Percentiles rank a stretch among this genome's conserved stretches.
These are phyloP conservation scores for Blastocystis sp. DNA, from an alignment of 352 stramenopile species.

Conservation along the genomic window DNA sequence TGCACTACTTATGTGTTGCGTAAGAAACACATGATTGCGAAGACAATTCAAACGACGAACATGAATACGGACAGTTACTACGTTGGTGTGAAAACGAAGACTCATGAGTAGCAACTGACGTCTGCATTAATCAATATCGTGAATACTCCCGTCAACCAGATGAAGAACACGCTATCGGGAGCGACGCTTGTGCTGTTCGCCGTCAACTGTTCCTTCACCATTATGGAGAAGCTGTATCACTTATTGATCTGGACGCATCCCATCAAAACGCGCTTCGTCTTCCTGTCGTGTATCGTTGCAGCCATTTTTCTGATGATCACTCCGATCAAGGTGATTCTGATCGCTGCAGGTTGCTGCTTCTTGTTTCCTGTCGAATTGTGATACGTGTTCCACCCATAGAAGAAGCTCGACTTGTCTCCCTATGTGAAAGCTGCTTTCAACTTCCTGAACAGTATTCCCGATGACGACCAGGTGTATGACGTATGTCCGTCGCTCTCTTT, in stretches of 20 bases:
- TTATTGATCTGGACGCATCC: neutral
- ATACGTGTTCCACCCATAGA: neutral
- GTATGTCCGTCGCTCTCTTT: neutral
- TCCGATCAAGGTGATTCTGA: neutral
- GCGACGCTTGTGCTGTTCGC: constrained; percentile 3
- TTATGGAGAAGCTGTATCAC: constrained; percentile 17
- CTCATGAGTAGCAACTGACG: neutral
- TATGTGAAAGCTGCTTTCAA: neutral
- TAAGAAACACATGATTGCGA: constrained; percentile 13
- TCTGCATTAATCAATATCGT: neutral
- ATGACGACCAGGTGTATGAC: constrained; percentile 16
- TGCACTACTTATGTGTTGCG: neutral
- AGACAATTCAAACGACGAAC: neutral
- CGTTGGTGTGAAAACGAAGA: neutral
- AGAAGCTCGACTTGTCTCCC: neutral
- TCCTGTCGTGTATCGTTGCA: neutral
- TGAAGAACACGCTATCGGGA: constrained; percentile 13
- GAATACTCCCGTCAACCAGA: constrained; percentile 29
- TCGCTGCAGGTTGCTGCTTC: neutral
- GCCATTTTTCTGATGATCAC: neutral
- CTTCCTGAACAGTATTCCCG: constrained; percentile 5
- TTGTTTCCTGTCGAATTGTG: neutral
- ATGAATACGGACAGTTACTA: neutral
- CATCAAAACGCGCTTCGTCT: neutral
- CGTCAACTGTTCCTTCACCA: neutral